Percentiles rank a stretch among this genome's conserved stretches.
phyloP scores from a whole-genome alignment of 352 stramenopile genomes.

The Pythium dissimile region DNA sequence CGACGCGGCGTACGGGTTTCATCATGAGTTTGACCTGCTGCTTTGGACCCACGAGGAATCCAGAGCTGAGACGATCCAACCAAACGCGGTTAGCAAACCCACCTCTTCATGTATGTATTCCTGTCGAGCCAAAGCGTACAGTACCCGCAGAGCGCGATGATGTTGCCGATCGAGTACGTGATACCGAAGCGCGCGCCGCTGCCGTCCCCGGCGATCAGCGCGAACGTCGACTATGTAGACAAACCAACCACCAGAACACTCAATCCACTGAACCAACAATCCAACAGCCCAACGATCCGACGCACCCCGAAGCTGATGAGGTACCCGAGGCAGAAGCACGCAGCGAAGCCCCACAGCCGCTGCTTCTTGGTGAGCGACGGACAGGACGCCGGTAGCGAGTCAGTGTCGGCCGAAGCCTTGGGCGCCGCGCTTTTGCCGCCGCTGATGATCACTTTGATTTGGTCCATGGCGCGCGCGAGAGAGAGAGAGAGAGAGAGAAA shows the following conservation, averaged over 20 bases:
- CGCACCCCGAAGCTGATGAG: constrained; percentile 81
- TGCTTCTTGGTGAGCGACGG: constrained; percentile 66
- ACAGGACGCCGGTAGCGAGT: constrained; percentile 55
- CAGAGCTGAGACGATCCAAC: too few relatives aligned
- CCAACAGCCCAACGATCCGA: constrained; percentile 2
- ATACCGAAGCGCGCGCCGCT: constrained; percentile 80
- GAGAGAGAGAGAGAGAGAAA: too few relatives aligned
- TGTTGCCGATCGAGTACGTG: constrained; percentile 78
- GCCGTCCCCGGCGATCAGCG: constrained; percentile 58
- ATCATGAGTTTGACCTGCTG: constrained; percentile 88
- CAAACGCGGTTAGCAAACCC: not conserved
- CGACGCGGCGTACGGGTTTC: constrained; percentile 73
- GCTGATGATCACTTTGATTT: constrained; percentile 77
- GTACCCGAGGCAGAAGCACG: constrained; percentile 79
- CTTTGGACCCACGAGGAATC: constrained; percentile 74
- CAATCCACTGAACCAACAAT: not conserved
- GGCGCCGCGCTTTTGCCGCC: constrained; percentile 39
- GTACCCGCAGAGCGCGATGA: constrained; percentile 81
- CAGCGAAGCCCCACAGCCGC: constrained; percentile 63
- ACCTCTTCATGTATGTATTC: not conserved
- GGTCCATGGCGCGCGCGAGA: constrained; percentile 39
- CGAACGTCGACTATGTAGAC: constrained; percentile 79
- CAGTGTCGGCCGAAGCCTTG: constrained; percentile 12
- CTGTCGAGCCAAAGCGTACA: not conserved
- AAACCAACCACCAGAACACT: not conserved